Percentiles rank a stretch among this genome's conserved stretches.
Evolutionary conservation across 257 asterid genomes (phyloP).

Genomic region (Solanum chiquidenum): DNA sequence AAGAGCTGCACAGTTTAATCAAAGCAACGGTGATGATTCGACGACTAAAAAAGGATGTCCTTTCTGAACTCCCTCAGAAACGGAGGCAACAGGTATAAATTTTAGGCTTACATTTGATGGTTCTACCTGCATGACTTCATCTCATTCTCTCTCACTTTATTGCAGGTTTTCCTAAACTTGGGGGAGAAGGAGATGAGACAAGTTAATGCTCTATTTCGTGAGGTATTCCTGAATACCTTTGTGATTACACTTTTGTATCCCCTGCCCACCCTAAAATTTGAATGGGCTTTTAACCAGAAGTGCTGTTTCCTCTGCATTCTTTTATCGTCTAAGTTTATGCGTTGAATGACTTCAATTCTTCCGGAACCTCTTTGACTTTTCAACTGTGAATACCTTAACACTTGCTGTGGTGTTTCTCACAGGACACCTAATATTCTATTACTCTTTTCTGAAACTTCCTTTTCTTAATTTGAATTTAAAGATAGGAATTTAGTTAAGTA

Average conservation of each 20-base stretch:
- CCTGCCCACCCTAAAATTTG: neutral
- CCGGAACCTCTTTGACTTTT: neutral
- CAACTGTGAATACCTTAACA: neutral
- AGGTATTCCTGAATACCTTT: conserved; percentile 36
- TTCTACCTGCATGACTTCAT: neutral
- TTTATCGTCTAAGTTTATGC: neutral
- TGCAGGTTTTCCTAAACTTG: conserved; percentile 81
- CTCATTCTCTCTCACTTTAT: conserved; percentile 8
- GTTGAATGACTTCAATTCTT: neutral
- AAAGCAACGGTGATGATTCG: conserved; percentile 92
- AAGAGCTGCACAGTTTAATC: conserved; percentile 91
- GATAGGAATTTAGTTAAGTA: neutral
- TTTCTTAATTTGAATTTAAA: neutral
- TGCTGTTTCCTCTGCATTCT: neutral
- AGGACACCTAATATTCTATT: neutral
- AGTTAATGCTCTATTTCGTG: conserved; percentile 63
- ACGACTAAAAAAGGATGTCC: conserved; percentile 93
- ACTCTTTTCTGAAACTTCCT: neutral
- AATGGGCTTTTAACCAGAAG: neutral
- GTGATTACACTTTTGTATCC: neutral
- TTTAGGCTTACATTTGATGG: neutral
- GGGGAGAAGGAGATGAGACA: conserved; percentile 70
- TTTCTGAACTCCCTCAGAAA: conserved; percentile 79
- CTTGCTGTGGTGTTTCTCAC: neutral
- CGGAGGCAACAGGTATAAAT: conserved; percentile 79